These are phyloP conservation scores for Escallonia herrerae DNA, from an alignment of 129 eudicot genomes.

Conservation along the genomic window DNA sequence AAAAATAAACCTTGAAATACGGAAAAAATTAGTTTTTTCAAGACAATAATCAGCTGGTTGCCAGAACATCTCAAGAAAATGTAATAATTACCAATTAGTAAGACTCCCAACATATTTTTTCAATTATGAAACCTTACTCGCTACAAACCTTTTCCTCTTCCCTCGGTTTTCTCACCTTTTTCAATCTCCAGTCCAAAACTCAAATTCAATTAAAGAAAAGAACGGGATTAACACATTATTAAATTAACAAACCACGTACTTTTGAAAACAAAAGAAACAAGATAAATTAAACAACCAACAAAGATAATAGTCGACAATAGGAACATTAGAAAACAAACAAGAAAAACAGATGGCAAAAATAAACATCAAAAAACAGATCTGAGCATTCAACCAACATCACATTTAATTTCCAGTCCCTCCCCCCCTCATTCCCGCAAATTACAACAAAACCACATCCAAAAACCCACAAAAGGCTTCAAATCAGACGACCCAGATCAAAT, in stretches of 20 bases:
- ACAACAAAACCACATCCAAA: neutral
- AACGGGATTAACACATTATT: neutral
- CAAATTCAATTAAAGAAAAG: too few relatives aligned
- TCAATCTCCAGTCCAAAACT: neutral
- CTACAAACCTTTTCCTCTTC: neutral
- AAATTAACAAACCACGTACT: neutral
- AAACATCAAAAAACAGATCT: constrained; percentile 31
- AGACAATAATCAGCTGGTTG: neutral
- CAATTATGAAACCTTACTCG: too few relatives aligned
- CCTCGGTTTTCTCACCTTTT: neutral
- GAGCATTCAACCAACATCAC: constrained; percentile 19
- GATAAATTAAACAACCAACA: neutral
- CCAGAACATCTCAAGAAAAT: neutral
- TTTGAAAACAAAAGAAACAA: too few relatives aligned
- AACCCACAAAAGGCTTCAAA: neutral
- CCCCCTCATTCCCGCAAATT: constrained; percentile 1
- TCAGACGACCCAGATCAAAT: constrained; percentile 3
- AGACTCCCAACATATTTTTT: neutral
- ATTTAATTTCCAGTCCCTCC: constrained; percentile 6
- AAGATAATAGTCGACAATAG: neutral
- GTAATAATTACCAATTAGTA: neutral
- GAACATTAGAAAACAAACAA: neutral
- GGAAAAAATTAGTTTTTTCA: neutral
- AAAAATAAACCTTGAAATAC: neutral
- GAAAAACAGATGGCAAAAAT: neutral